These are phyloP conservation scores for Pinguiococcus pyrenoidosus DNA, from an alignment of 108 stramenopile species.

Conservation along the genomic window DNA sequence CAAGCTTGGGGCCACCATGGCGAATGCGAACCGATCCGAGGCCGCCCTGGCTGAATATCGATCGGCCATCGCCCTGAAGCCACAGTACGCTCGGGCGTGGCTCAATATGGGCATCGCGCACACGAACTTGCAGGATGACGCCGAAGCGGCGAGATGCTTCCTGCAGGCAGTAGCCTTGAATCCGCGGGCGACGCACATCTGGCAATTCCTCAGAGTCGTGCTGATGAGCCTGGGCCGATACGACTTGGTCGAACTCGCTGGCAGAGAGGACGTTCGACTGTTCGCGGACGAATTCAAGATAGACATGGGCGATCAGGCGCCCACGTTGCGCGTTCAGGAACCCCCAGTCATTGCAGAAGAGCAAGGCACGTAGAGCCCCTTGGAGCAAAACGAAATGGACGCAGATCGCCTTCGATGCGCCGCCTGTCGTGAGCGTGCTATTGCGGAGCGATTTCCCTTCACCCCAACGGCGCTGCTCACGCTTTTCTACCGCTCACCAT, in stretches of 20 bases:
- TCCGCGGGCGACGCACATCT: constrained; percentile 71
- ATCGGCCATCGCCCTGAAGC: constrained; percentile 62
- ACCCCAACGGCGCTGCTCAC: too few species aligned
- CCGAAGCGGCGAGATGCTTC: constrained; percentile 60
- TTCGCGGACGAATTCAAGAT: constrained; percentile 14
- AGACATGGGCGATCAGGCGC: too few species aligned
- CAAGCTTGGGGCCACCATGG: constrained; percentile 86
- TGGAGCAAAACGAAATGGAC: too few species aligned
- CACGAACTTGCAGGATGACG: constrained; percentile 66
- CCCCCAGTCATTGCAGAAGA: too few species aligned
- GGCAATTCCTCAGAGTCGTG: constrained; percentile 84
- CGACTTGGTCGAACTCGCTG: constrained; percentile 67
- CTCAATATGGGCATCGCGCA: constrained; percentile 91
- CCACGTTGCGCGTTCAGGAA: too few species aligned
- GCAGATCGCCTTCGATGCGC: too few species aligned
- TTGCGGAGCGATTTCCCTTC: too few species aligned
- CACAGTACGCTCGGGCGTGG: constrained; percentile 84
- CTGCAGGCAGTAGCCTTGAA: constrained; percentile 75
- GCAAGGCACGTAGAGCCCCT: too few species aligned
- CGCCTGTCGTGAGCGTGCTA: too few species aligned
- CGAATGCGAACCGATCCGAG: constrained; percentile 70
- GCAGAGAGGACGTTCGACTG: constrained; percentile 6
- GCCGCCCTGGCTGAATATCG: constrained; percentile 67
- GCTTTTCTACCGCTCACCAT: too few species aligned
- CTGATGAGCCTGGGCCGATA: constrained; percentile 72